Percentiles rank a stretch among this genome's conserved stretches.
Conservation (phyloP, 2,329 filamentous ascomycete species). For the Colletotrichum sp. region DNA sequence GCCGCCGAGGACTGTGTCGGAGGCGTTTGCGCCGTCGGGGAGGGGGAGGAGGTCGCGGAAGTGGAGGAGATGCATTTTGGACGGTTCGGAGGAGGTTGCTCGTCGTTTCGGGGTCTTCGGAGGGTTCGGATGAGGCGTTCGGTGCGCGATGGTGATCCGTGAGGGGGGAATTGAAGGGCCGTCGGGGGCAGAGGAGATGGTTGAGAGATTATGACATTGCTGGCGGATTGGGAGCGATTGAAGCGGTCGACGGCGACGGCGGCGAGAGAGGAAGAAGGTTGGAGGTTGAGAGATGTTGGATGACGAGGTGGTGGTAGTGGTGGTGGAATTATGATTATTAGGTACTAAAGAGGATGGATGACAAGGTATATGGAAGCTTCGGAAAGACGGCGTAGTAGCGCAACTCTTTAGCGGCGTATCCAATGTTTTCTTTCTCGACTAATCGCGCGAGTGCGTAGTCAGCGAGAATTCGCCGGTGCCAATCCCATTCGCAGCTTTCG, state of each 20-base stretch:
- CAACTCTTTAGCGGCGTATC: neutral
- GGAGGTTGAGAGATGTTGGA: neutral
- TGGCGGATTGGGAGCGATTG: neutral
- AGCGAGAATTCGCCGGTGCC: neutral
- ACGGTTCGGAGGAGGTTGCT: neutral
- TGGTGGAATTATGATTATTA: neutral
- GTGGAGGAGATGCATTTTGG: slow-evolving; percentile 35
- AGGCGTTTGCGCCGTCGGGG: slow-evolving; percentile 56
- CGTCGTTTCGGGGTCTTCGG: neutral
- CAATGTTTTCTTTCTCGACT: neutral
- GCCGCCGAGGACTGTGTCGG: slow-evolving; percentile 64
- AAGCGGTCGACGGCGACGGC: neutral
- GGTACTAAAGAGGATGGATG: neutral
- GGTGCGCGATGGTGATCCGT: neutral
- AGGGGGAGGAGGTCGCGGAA: slow-evolving; percentile 53
- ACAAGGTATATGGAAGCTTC: neutral
- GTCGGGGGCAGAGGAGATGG: neutral
- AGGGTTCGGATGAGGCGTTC: neutral
- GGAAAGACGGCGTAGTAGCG: neutral
- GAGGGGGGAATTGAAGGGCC: neutral
- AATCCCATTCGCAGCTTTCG: neutral
- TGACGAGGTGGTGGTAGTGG: neutral
- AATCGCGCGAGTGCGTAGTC: neutral
- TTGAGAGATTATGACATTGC: neutral
- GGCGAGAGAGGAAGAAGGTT: neutral